phyloP scores from a whole-genome alignment of 2,329 filamentous ascomycete genomes.

The Metarhizium sp. region DNA sequence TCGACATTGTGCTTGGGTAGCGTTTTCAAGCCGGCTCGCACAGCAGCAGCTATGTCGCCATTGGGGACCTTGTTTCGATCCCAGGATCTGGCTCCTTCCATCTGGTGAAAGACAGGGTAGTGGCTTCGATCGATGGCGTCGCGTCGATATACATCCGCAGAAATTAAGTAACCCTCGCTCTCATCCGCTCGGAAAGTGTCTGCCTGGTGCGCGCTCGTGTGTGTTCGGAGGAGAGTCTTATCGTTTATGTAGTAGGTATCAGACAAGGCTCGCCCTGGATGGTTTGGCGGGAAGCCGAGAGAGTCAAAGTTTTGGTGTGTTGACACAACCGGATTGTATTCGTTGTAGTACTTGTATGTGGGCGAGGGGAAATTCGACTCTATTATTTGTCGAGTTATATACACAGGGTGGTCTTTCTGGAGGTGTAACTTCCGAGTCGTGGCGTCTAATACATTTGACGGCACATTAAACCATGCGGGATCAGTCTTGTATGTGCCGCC shows the following conservation, averaged over 20 bases:
- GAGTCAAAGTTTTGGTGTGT: slow-evolving; percentile 91
- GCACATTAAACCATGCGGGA: slow-evolving; percentile 72
- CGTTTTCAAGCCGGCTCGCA: slow-evolving; percentile 60
- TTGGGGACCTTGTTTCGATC: slow-evolving; percentile 53
- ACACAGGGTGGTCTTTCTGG: slow-evolving; percentile 81
- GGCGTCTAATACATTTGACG: slow-evolving; percentile 63
- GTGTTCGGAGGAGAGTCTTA: slow-evolving; percentile 75
- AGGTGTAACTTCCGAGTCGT: slow-evolving; percentile 76
- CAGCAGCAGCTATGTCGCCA: slow-evolving; percentile 51
- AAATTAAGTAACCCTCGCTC: slow-evolving; percentile 76
- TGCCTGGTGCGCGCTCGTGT: slow-evolving; percentile 89
- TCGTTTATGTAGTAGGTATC: slow-evolving; percentile 96
- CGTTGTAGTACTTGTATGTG: slow-evolving; percentile 67
- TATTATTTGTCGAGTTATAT: slow-evolving; percentile 85
- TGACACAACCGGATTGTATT: slow-evolving; percentile 74
- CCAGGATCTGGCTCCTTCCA: slow-evolving; percentile 93
- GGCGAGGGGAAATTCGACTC: slow-evolving; percentile 74
- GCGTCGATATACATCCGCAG: slow-evolving; percentile 88
- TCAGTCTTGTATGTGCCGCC: slow-evolving; percentile 59
- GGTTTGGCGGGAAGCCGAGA: slow-evolving; percentile 80
- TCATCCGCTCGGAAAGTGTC: slow-evolving; percentile 66
- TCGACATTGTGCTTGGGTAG: slow-evolving; percentile 66
- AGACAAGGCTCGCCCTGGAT: slow-evolving; percentile 75
- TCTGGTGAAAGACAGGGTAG: slow-evolving; percentile 97
- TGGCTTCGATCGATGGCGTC: slow-evolving; percentile 93